A percentile compares a stretch with the other conserved stretches of the same genome.
Conservation (phyloP, 306 rosid species). For the Acacia confusa region DNA sequence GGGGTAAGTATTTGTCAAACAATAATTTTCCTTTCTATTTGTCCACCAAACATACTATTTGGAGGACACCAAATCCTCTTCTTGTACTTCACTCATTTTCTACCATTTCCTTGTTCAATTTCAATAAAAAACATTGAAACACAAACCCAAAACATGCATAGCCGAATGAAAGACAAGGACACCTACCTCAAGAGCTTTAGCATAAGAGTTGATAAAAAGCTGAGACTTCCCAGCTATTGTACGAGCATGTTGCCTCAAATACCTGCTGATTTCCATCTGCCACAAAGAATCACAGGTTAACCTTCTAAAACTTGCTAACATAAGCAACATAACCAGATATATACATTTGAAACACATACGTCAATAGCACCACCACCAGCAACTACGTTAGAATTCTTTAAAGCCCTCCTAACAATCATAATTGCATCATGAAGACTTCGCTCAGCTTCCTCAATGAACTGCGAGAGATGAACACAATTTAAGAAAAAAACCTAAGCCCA, state of each 20-base stretch:
- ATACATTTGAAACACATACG: conserved; percentile 48
- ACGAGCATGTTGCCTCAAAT: conserved; percentile 89
- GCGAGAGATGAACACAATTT: conserved; percentile 29
- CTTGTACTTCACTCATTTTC: not conserved
- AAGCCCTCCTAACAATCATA: conserved; percentile 96
- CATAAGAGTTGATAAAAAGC: conserved; percentile 90
- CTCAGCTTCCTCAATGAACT: conserved; percentile 99
- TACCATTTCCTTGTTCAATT: not conserved
- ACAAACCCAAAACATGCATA: not conserved
- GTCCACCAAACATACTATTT: not conserved
- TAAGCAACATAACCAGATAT: not conserved
- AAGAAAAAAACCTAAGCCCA: conserved; percentile 16
- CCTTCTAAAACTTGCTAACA: not conserved
- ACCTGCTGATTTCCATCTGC: conserved; percentile 98
- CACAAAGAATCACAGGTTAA: conserved; percentile 32
- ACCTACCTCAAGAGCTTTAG: conserved; percentile 94
- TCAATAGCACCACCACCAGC: conserved; percentile 99
- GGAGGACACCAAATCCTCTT: not conserved
- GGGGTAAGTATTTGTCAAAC: not conserved
- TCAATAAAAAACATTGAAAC: not conserved
- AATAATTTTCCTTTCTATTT: not conserved
- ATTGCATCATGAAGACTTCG: conserved; percentile 98
- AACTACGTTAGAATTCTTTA: conserved; percentile 97
- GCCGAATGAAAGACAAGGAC: not conserved
- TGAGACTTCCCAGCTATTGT: conserved; percentile 92